Conservation (phyloP, 192 early-diverging fungal species). For the Pecoramyces ruminantium region DNA sequence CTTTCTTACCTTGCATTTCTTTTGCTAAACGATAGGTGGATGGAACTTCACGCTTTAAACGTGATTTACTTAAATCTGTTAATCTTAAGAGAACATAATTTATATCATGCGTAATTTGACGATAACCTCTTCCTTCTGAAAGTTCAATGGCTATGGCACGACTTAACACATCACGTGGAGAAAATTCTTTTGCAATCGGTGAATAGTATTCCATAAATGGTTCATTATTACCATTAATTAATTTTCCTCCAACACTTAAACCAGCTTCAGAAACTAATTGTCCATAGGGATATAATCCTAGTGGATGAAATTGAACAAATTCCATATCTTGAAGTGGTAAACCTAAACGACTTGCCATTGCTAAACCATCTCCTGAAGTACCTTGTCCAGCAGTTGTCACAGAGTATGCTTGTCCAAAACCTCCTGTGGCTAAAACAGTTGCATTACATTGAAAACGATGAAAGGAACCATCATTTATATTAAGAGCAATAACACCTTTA, state of each 20-base stretch:
- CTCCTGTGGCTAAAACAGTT: conserved; percentile 97
- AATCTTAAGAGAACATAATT: too few species aligned
- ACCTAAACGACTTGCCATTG: conserved; percentile 93
- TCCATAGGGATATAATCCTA: conserved; percentile 95
- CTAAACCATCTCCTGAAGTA: conserved; percentile 98
- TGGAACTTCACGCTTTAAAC: conserved; percentile 90
- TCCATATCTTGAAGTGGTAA: conserved; percentile 95
- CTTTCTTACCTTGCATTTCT: too few species aligned
- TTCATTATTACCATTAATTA: conserved; percentile 91
- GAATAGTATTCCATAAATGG: conserved; percentile 99
- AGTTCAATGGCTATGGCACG: conserved; percentile 98
- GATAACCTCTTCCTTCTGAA: conserved; percentile 74
- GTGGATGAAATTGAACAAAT: conserved; percentile 99
- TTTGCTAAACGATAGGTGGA: conserved; percentile 88
- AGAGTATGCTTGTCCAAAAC: conserved; percentile 98
- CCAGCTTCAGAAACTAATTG: conserved; percentile 93
- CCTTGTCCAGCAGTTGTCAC: conserved; percentile 95
- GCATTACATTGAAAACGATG: conserved; percentile 95
- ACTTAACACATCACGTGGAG: conserved; percentile 97
- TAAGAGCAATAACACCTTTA: conserved; percentile 88
- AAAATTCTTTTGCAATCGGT: conserved; percentile 93
- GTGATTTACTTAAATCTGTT: too few species aligned
- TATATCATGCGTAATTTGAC: too few species aligned
- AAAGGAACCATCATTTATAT: conserved; percentile 95
- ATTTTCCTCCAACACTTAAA: conserved; percentile 92